Evolutionary conservation across 2,329 filamentous ascomycete genomes (phyloP), one percentile per base, ranked within the genome.

Genomic region (Calonectria pseudoturangicola): DNA sequence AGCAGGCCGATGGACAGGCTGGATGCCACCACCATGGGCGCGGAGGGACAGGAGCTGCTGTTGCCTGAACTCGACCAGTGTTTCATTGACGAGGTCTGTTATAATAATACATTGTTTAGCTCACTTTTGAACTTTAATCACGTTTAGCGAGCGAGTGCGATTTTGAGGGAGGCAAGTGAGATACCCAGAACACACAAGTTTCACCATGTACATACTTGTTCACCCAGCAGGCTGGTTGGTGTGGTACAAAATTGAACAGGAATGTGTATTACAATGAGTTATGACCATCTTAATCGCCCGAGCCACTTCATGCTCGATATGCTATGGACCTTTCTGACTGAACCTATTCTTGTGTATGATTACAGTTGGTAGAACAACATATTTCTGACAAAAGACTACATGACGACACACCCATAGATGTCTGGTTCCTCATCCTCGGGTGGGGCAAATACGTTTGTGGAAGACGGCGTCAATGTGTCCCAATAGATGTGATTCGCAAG

Each of bases 401-500:
- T 56, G 9, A 36, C 30, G 13, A 12, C n/a, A 10, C 51, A 56
- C 30, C 21, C 16, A 13, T 56, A 30, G 18, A 56, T 3, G 18
- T 30, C 51, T 12, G 28, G 30, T 3, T n/a, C 36, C 2, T 21
- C 51, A 6, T 54, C 27, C 2, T n/a, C n/a, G 1, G 18, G 5
- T 18, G 12, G 7, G 33, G 6, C 10, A 30, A 36, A 36, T 3
- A 21, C 9, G 18, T 56, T 27, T 12, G 33, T 30, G 2, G 4
- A 2, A 2, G 51, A 36, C 13, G 28, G 12, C 0, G n/a, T 2
- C 18, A 75, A 13, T 3, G 66, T 69, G 1, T 78, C 58, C 76
- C 76, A 78, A 28, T 78, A 78, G 5, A 76, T 70, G 1, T 73
- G 62, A 12, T 66, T 21, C 56, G 65, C 60, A 4, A 77, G 70